Percentiles rank a stretch among this genome's conserved stretches.
Evolutionary conservation across 177 flowering plant genomes (phyloP).

Genomic region (Vitis hybrid): DNA sequence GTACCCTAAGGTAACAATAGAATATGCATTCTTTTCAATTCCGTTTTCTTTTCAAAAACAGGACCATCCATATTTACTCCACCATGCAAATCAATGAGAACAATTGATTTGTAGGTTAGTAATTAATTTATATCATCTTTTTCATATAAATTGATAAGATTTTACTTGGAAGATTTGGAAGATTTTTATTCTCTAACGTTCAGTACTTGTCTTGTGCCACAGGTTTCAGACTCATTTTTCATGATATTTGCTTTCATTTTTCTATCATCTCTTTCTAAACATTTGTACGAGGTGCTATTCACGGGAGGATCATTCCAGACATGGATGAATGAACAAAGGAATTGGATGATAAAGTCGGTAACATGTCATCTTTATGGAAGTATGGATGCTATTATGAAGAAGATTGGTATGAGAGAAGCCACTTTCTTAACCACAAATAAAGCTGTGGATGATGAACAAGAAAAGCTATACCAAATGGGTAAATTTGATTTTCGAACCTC

Average conservation of each 20-base stretch:
- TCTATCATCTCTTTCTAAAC: constrained; percentile 16
- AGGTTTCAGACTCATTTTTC: constrained; percentile 29
- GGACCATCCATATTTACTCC: too few relatives aligned
- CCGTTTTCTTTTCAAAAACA: too few relatives aligned
- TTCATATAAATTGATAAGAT: too few relatives aligned
- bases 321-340: constrained; percentile 33
- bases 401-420: constrained; percentile 31
- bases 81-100: too few relatives aligned
- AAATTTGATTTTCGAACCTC: constrained; percentile 44
- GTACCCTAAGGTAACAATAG: constrained; percentile 25
- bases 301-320: constrained; percentile 22
- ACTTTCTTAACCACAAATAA: constrained; percentile 46
- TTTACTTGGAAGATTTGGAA: too few relatives aligned
- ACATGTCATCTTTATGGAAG: constrained; percentile 31
- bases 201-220: background rate
- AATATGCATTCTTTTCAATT: too few relatives aligned
- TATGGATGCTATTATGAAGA: constrained; percentile 26
- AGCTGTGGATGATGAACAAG: constrained; percentile 29
- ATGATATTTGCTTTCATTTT: constrained; percentile 23
- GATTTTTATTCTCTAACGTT: too few relatives aligned
- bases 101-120: too few relatives aligned
- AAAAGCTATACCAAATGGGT: constrained; percentile 32
- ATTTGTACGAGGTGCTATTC: constrained; percentile 25
- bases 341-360: constrained; percentile 41
- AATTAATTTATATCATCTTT: too few relatives aligned